Base-by-base conservation (phyloP, 768 basidiomycete species). In the Serendipita sp. region DNA sequence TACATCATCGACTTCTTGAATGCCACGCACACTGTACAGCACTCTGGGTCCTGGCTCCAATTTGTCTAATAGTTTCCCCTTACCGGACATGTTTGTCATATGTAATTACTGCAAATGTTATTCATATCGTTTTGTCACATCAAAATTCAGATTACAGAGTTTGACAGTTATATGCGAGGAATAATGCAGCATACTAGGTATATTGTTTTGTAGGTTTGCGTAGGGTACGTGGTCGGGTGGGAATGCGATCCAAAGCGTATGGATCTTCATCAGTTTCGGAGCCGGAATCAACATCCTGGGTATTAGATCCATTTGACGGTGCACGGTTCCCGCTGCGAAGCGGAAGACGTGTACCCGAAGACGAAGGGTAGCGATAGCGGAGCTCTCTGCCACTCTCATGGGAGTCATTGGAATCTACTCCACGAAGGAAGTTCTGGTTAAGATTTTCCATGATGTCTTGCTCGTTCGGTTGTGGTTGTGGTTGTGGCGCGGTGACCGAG, bases 11-110 rank as follows among this genome's bases (percentile, higher is more conserved):
- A 60, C 56, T 60, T 60, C 56, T 60, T 60, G 56, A 41, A 60
- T 60, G 56, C 56, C 56, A 60, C 56, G 41, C 41, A 60, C 30
- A 30, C 48, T 60, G 56, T 60, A 60, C 56, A 60, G 28, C 56
- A 60, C 28, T 28, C 16, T 60, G 56, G 56, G 56, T 60, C 34
- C 32, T 60, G 56, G 56, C 56, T 60, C 28, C 56, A 60, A 60
- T 60, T 60, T 60, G 56, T 60, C 56, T 38, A 60, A 60, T 60
- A 60, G 56, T 35, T 38, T 51, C 48, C 48, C n/a, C n/a, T 51
- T n/a, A 32, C 48, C n/a, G 48, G 48, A 51, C 48, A 51, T 51
- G 48, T 51, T 51, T n/a, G 48, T 51, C 48, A 51, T 51, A 60
- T 60, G 56, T 60, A 60, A 36, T 60, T 28, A 52, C 18, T 52